phyloP scores from a whole-genome alignment of 495 filamentous ascomycete genomes.

The Ramalina intermedia region DNA sequence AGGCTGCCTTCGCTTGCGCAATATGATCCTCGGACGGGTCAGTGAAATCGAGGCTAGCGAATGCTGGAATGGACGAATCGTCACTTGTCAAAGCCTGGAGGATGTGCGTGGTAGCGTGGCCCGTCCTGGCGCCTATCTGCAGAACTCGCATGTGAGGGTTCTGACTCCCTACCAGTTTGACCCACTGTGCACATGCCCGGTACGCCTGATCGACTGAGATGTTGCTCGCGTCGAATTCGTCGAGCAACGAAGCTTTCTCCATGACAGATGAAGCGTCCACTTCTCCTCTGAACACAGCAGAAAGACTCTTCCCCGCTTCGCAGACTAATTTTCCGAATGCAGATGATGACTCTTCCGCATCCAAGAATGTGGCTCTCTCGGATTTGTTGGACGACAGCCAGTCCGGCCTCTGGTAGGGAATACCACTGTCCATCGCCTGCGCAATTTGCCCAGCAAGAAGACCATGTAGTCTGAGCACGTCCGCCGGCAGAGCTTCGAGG shows the following conservation, averaged over 20 bases:
- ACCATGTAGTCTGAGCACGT: too few species aligned
- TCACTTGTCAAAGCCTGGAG: neutral
- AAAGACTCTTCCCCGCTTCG: slow-evolving; percentile 12
- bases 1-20: slow-evolving; percentile 19
- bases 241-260: slow-evolving; percentile 22
- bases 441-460: too few species aligned
- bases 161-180: slow-evolving; percentile 23
- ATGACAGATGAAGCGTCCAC: slow-evolving; percentile 26
- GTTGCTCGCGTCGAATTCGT: slow-evolving; percentile 16
- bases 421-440: too few species aligned
- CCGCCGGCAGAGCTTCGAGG: too few species aligned
- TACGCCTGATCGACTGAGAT: neutral
- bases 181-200: neutral
- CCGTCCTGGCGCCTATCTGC: slow-evolving; percentile 36
- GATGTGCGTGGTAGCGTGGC: slow-evolving; percentile 21
- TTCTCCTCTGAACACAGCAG: slow-evolving; percentile 24
- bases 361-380: neutral
- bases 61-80: neutral
- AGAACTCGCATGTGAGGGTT: slow-evolving; percentile 27
- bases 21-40: slow-evolving; percentile 39
- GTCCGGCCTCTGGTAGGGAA: neutral
- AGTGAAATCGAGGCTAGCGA: slow-evolving; percentile 29
- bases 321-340: neutral
- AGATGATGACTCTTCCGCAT: neutral
- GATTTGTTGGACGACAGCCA: neutral